These are phyloP conservation scores for Cyanidiococcus yangmingshanensis DNA, from an alignment of 23 red algal species.

Conservation along the genomic window DNA sequence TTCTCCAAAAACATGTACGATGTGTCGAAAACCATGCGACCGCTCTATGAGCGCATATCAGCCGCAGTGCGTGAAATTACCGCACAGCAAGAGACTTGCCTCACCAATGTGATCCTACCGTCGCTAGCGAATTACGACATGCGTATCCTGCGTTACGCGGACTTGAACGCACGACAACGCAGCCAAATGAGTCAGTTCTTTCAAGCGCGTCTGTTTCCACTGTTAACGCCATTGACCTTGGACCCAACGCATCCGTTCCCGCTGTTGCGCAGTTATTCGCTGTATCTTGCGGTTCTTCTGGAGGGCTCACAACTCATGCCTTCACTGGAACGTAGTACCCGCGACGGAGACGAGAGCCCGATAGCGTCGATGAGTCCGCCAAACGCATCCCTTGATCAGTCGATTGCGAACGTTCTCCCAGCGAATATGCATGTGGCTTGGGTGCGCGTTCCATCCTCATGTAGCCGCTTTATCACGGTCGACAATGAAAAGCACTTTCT, in stretches of 20 bases:
- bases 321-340: slow-evolving; percentile 16
- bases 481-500: slow-evolving; percentile 43
- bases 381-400: slow-evolving; percentile 10
- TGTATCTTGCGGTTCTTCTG: slow-evolving; percentile 70
- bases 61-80: slow-evolving; percentile 55
- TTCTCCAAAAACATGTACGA: slow-evolving; percentile 51
- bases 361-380: slow-evolving; percentile 20
- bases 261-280: slow-evolving; percentile 53
- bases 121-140: slow-evolving; percentile 43
- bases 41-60: slow-evolving; percentile 57
- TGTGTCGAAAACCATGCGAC: slow-evolving; percentile 38
- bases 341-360: slow-evolving; percentile 18
- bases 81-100: slow-evolving; percentile 45
- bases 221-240: slow-evolving; percentile 63
- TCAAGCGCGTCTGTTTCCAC: slow-evolving; percentile 36
- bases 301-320: slow-evolving; percentile 39
- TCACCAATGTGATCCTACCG: slow-evolving; percentile 57
- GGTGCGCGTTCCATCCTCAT: slow-evolving; percentile 46
- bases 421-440: slow-evolving; percentile 32
- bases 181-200: slow-evolving; percentile 45
- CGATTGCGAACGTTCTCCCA: not conserved
- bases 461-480: slow-evolving; percentile 37
- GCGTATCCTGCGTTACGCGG: slow-evolving; percentile 33
- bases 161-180: slow-evolving; percentile 31
- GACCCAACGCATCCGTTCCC: slow-evolving; percentile 95